phyloP scores from a whole-genome alignment of 1,284 basidiomycete genomes.

The Golubevia sp. region DNA sequence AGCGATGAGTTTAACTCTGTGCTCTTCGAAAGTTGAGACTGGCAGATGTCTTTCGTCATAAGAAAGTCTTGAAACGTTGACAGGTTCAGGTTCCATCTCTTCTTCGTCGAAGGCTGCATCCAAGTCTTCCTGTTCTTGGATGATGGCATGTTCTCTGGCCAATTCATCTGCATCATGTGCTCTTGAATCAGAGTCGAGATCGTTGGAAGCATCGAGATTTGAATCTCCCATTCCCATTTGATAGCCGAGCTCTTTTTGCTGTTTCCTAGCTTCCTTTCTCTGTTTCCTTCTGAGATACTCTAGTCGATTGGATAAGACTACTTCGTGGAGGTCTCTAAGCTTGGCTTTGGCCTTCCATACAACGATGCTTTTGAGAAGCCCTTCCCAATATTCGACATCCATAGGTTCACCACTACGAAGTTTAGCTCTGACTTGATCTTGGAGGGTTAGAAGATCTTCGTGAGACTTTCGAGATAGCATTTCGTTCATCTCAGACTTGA shows the following conservation, averaged over 20 bases:
- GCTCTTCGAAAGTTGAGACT: constrained; percentile 19
- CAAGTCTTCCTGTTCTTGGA: constrained; percentile 10
- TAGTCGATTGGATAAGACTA: constrained; percentile 44
- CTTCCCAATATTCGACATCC: constrained; percentile 60
- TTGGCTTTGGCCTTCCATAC: constrained; percentile 52
- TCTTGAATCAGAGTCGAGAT: background rate
- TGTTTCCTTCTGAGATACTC: constrained; percentile 47
- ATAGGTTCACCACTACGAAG: constrained; percentile 49
- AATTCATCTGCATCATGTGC: constrained; percentile 1
- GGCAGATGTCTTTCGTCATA: constrained; percentile 35
- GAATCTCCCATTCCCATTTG: constrained; percentile 19
- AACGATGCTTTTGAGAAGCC: constrained; percentile 44
- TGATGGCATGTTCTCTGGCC: background rate
- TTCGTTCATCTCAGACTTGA: constrained; percentile 39
- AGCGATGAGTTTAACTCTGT: constrained; percentile 24
- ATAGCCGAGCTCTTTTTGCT: constrained; percentile 31
- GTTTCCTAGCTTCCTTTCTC: constrained; percentile 36
- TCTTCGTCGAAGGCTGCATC: constrained; percentile 20
- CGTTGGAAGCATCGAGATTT: background rate
- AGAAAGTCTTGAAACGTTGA: constrained; percentile 19
- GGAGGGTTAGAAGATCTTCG: constrained; percentile 37
- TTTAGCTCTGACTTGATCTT: constrained; percentile 47
- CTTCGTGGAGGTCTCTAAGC: constrained; percentile 46
- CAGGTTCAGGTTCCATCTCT: constrained; percentile 44
- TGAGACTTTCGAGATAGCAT: constrained; percentile 45